Base-by-base conservation (phyloP, 2,329 filamentous ascomycete genomes). In the Plectosphaerella plurivora region DNA sequence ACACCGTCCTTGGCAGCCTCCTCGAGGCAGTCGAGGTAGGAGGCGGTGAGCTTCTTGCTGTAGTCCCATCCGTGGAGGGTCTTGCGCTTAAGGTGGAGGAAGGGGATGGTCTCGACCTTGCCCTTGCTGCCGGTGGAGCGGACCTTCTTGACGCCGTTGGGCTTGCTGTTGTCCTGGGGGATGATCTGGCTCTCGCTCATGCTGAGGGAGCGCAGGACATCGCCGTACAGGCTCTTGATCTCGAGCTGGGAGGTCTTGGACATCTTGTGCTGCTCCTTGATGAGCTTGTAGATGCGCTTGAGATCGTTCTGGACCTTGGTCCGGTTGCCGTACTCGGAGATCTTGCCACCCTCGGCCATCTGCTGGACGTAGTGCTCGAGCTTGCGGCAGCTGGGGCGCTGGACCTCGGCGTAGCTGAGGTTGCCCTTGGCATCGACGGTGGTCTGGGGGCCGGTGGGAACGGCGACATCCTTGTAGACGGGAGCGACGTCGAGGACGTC, bases 111-210 rank as follows among this genome's bases (percentile, higher is more conserved):
- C 76, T 97, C 93, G 53, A 95, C 86, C 78, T 96, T 97, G 70
- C 91, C 91, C 78, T 94, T 95, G 63, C 79, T 75, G 55, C 77
- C 81, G 60, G 78, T 80, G 50, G 70, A 68, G 67, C 80, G 82
- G 55, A 77, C 57, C 70, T 84, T 84, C 65, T 81, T 77, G 57
- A 68, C 65, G 46, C 72, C 70, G 53, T 69, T 75, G 18, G 72
- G 65, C 72, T 89, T 91, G 64, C 84, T 84, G 59, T 86, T 88
- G 65, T 96, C 91, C 67, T 88, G 89, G 37, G 92, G 89, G 59
- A 99, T 88, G 64, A 99, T 97, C 68, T 97, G 93, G 67, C 87
- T 92, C 73, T 99, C 93, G 65, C 96, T 99, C 94, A 99, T 99
- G 54, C 89, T 88, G 37, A 99, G 78, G 16, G 94, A 95, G 60